phyloP scores from a whole-genome alignment of 2,329 filamentous ascomycete genomes.

The Paraconiothyrium sp. region DNA sequence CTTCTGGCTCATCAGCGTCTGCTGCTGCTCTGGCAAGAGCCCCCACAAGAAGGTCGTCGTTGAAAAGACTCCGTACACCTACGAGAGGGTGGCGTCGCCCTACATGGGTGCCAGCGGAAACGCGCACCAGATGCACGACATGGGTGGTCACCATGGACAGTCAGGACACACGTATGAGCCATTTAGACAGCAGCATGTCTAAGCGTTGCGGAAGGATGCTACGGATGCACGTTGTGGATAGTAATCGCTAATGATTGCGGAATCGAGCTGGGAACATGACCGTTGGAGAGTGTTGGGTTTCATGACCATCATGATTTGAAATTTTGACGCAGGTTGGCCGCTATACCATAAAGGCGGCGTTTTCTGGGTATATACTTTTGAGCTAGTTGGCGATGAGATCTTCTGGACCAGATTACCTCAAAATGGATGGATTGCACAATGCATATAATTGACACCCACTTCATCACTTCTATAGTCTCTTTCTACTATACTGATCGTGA shows the following conservation, averaged over 20 bases:
- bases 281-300: not conserved
- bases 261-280: not conserved
- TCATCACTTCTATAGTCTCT: not conserved
- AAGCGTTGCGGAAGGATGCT: slow-evolving; percentile 3
- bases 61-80: slow-evolving; percentile 70
- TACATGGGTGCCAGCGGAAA: slow-evolving; percentile 49
- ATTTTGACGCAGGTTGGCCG: slow-evolving; percentile 1
- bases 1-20: slow-evolving; percentile 92
- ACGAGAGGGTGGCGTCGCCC: slow-evolving; percentile 63
- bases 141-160: slow-evolving; percentile 32
- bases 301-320: slow-evolving; percentile 9
- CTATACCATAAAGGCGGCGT: slow-evolving; percentile 7
- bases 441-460: not conserved
- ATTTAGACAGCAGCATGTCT: slow-evolving; percentile 48
- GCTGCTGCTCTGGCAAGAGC: slow-evolving; percentile 83
- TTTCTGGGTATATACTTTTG: not conserved
- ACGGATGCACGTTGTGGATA: not conserved
- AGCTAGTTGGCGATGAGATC: not conserved
- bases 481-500: too few species aligned
- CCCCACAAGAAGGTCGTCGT: slow-evolving; percentile 58
- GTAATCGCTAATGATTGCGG: slow-evolving; percentile 12
- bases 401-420: not conserved
- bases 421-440: not conserved
- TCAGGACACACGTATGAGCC: slow-evolving; percentile 54
- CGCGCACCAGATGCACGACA: slow-evolving; percentile 24